Percentiles rank a stretch among this genome's conserved stretches.
Conservation (phyloP, 768 basidiomycete genomes). For the Tubosaeta sp. region DNA sequence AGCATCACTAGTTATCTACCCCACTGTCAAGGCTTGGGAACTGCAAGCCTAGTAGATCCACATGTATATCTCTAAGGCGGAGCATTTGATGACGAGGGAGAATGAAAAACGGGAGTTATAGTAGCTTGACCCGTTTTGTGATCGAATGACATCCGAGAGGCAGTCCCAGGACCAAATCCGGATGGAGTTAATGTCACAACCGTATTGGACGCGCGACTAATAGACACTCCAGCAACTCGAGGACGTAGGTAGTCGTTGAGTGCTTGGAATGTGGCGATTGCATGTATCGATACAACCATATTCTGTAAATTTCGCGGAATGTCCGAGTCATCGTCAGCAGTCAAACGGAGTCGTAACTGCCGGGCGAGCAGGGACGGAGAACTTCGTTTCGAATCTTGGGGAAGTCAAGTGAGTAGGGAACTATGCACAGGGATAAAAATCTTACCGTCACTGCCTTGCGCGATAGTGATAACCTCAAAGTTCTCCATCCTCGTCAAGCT, state of each 20-base stretch:
- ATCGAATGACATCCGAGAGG: conserved; percentile 36
- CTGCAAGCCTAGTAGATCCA: too few species aligned
- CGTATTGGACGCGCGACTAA: conserved; percentile 76
- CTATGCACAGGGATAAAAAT: background rate
- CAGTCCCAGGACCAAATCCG: conserved; percentile 56
- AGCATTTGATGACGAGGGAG: conserved; percentile 32
- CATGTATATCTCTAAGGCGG: too few species aligned
- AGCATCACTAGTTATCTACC: too few species aligned
- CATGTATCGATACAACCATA: conserved; percentile 96
- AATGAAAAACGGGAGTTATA: conserved; percentile 23
- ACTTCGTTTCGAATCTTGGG: conserved; percentile 79
- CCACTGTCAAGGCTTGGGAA: too few species aligned
- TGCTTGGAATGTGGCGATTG: conserved; percentile 96
- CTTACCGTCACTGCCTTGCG: conserved; percentile 75
- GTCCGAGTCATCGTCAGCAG: conserved; percentile 87
- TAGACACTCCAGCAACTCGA: conserved; percentile 68
- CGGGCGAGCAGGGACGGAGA: conserved; percentile 90
- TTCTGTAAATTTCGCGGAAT: conserved; percentile 83
- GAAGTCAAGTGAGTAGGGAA: conserved; percentile 1
- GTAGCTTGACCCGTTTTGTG: conserved; percentile 29
- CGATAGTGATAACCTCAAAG: conserved; percentile 90
- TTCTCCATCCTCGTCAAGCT: conserved; percentile 92
- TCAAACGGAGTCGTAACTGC: conserved; percentile 82
- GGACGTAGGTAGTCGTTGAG: conserved; percentile 95
- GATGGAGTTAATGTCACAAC: conserved; percentile 81